A percentile compares a stretch with the other conserved stretches of the same genome.
Conservation (phyloP, 768 basidiomycete species). For the Dacryopinax spathularia region DNA sequence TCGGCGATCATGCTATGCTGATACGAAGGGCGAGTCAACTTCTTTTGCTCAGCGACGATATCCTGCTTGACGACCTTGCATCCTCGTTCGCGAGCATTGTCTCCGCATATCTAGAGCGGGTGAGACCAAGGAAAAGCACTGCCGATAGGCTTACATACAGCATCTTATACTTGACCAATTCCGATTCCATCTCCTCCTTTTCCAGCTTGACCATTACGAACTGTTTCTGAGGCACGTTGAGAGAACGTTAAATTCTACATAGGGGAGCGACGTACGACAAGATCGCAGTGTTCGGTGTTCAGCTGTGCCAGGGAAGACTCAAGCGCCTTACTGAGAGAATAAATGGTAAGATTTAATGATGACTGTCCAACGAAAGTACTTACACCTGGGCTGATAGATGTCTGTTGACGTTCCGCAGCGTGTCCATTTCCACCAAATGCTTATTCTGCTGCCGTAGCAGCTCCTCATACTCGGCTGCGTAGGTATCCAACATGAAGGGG, state of each 20-base stretch:
- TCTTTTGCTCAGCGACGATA: slow-evolving; percentile 25
- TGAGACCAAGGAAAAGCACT: background rate
- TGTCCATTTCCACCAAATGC: slow-evolving; percentile 72
- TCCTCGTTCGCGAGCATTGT: slow-evolving; percentile 66
- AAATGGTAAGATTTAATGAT: background rate
- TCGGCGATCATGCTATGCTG: background rate
- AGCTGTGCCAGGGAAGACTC: slow-evolving; percentile 66
- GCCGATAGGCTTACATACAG: slow-evolving; percentile 39
- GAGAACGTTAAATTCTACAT: background rate
- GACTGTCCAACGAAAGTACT: slow-evolving; percentile 20
- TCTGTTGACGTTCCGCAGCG: slow-evolving; percentile 66
- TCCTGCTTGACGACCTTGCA: slow-evolving; percentile 49
- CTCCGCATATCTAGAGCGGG: slow-evolving; percentile 42
- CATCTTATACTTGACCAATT: slow-evolving; percentile 88
- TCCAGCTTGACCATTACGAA: slow-evolving; percentile 67
- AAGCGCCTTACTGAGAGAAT: slow-evolving; percentile 48
- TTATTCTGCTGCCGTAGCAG: slow-evolving; percentile 60
- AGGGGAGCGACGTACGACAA: slow-evolving; percentile 35
- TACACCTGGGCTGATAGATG: slow-evolving; percentile 64
- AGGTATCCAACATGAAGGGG: slow-evolving; percentile 88
- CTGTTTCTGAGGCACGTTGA: slow-evolving; percentile 16
- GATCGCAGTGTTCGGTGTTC: slow-evolving; percentile 67
- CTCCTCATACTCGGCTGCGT: slow-evolving; percentile 79
- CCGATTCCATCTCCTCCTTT: slow-evolving; percentile 85
- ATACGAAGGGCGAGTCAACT: background rate